Conservation (phyloP, 1,139 yeast genomes). For the Pneumocystis oryctolagi region DNA sequence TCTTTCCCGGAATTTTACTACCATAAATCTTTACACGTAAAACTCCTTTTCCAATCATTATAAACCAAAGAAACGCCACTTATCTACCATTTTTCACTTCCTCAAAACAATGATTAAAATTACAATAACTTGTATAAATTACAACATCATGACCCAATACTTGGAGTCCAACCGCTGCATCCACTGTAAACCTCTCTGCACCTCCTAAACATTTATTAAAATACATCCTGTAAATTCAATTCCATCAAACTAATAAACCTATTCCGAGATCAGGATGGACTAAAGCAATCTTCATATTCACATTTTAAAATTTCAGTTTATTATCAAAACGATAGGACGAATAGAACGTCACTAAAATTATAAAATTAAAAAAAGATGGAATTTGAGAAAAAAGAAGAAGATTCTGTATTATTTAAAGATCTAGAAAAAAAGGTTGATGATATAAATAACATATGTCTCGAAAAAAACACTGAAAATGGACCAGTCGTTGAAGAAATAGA, state of each 20-base stretch:
- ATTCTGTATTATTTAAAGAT: background rate
- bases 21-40: slow-evolving; percentile 62
- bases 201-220: slow-evolving; percentile 38
- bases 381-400: background rate
- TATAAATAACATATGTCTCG: background rate
- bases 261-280: slow-evolving; percentile 94
- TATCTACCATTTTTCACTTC: slow-evolving; percentile 41
- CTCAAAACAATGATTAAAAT: slow-evolving; percentile 71
- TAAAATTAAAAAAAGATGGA: background rate
- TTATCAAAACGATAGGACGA: background rate
- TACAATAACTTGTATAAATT: slow-evolving; percentile 82
- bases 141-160: slow-evolving; percentile 48
- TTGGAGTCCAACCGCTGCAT: slow-evolving; percentile 82
- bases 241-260: slow-evolving; percentile 24
- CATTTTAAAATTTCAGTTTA: too few relatives aligned
- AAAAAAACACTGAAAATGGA: slow-evolving; percentile 57
- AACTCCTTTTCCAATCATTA: slow-evolving; percentile 19
- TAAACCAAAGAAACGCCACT: background rate
- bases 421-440: background rate
- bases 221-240: background rate
- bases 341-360: background rate
- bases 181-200: slow-evolving; percentile 89
- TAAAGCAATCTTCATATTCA: slow-evolving; percentile 50
- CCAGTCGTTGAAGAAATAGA: slow-evolving; percentile 92
- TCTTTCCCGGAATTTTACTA: slow-evolving; percentile 57